Base-by-base conservation (phyloP, 768 basidiomycete species). In the Mycena olivaceomarginata region DNA sequence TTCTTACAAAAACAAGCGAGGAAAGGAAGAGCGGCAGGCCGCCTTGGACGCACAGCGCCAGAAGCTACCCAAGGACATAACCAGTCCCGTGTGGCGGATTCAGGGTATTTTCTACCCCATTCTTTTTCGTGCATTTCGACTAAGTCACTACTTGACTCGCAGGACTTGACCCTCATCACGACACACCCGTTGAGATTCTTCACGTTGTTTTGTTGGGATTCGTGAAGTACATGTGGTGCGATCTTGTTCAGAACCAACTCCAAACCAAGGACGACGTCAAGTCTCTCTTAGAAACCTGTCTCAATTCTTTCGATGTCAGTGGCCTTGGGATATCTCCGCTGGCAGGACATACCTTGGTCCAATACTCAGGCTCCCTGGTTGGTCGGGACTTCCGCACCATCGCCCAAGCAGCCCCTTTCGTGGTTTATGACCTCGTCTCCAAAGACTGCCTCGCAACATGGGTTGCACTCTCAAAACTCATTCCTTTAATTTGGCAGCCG, bases 401-500 rank as follows among this genome's bases (percentile, higher is more conserved):
- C 3, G 31, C 31, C 1, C 31, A 31, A 59, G 57, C 31, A 6
- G 57, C 57, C 1, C 57, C 57, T 13, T 59, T 37, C 37, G 57
- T 59, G 31, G 31, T 59, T 4, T 59, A 59, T 3, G 25, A 59
- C 15, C 25, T 59, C 10, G 57, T 59, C 1, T 59, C 57, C 2
- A 37, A 15, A 31, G 57, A 59, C 7, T 59, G 57, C 7, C 31
- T 59, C 1, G 57, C 31, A 13, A 59, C 57, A 15, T 15, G 76
- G 70, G 82, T 85, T 4, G 86, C 85, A 1, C 84, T 89, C 1
- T 85, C 82, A 0, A 82, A 76, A 12, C 77, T 90, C 0, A 76
- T 86, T 0, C 84, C 85, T 0, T 80, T 90, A 0, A 76, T 89
- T 1, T 90, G 85, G 84, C 86, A 88, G 71, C 87, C 89, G 0